Evolutionary conservation across 2,329 filamentous ascomycete genomes (phyloP), one percentile per base, ranked within the genome.

Genomic region (Achaetomium macrosporum): DNA sequence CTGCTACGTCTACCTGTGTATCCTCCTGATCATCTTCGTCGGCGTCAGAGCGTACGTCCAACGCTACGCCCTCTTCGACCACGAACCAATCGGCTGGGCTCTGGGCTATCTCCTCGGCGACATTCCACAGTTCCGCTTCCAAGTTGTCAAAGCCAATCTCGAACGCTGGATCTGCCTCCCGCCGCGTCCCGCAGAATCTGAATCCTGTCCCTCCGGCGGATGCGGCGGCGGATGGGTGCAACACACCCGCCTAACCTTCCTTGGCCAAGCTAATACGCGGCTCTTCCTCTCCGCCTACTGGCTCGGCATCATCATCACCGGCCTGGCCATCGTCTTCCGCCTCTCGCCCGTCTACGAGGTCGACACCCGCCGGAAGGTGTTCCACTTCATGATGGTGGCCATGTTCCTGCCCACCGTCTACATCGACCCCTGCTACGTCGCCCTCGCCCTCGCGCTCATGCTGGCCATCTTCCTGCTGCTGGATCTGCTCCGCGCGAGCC

Each of bases 331-430:
- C 4, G 88, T 96, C 8, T 81, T 93, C 48, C 81, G 78, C 40
- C 78, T 95, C 36, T 88, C 86, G 39, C 75, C 83, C 3, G 75
- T 88, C 46, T 91, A 88, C 60, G 91, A 96, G 70, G 92, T 99
- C 43, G 93, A 99, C 70, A 99, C 93, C 1, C 82, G 93, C 46
- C 84, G 93, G 47, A 99, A 99, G 69, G 88, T 97, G 20, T 99
- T 99, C 68, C 93, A 99, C 69, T 95, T 95, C 61, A 96, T 92
- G 79, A 97, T 97, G 87, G 92, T 97, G 8, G 83, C 84, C 51
- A 96, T 99, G 89, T 85, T 99, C 51, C 77, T 97, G 2, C 91
- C 93, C 0, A 83, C 88, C 1, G 88, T 86, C 2, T 96, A 84
- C 66, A 73, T 97, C 58, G 93, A 99, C 67, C 92, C 93, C 1